phyloP scores from a whole-genome alignment of 495 filamentous ascomycete genomes.

The Xylaria cubensis region DNA sequence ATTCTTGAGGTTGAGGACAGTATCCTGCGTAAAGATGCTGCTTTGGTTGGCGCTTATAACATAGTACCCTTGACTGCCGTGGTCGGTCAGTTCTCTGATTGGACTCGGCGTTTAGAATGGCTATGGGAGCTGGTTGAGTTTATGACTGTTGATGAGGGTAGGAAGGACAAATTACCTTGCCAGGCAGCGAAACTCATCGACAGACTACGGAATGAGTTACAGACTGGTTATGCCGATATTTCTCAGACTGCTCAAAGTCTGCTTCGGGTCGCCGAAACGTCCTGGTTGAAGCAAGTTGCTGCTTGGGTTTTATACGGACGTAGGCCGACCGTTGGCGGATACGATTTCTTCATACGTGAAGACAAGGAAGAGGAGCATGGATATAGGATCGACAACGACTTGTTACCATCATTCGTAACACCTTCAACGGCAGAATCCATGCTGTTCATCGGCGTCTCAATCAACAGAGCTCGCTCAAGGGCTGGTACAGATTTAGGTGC shows the following conservation, averaged over 20 bases:
- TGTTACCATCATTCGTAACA: constrained; percentile 82
- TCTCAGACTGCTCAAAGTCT: constrained; percentile 74
- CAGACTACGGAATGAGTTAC: constrained; percentile 70
- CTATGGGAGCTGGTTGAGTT: constrained; percentile 73
- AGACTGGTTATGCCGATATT: constrained; percentile 90
- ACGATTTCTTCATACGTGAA: constrained; percentile 81
- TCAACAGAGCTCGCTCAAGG: constrained; percentile 76
- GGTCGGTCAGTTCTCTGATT: constrained; percentile 80
- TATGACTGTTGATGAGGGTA: constrained; percentile 53
- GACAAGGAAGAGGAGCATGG: constrained; percentile 52
- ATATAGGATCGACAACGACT: constrained; percentile 59
- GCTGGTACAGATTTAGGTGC: constrained; percentile 58
- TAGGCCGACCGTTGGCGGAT: constrained; percentile 71
- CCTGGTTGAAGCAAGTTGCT: constrained; percentile 89
- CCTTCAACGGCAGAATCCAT: constrained; percentile 78
- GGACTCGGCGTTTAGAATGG: constrained; percentile 86
- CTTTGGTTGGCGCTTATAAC: constrained; percentile 83
- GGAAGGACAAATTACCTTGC: constrained; percentile 47
- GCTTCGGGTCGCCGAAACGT: constrained; percentile 78
- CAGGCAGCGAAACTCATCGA: constrained; percentile 71
- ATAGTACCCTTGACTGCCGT: constrained; percentile 90
- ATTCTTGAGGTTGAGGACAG: constrained; percentile 82
- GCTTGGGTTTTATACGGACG: constrained; percentile 91
- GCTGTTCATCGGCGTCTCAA: constrained; percentile 86
- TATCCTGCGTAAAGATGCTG: constrained; percentile 73